Evolutionary conservation across 768 basidiomycete species (phyloP), one percentile per base, ranked within the genome.

Genomic region (Royoungia palumana): DNA sequence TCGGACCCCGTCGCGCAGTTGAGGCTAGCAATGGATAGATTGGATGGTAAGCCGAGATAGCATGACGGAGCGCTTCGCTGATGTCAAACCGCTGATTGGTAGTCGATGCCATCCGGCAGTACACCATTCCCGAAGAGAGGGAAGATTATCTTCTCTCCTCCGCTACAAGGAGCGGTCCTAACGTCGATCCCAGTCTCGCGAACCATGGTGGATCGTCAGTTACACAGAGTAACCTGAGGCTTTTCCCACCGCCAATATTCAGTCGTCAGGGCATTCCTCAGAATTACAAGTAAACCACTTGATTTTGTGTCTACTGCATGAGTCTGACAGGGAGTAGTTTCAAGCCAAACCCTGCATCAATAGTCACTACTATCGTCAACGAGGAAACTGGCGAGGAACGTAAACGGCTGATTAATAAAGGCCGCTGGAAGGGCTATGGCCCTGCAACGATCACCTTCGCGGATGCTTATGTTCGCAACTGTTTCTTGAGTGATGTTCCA

Each of bases 171-270:
- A 28, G 53, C n/a, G 66, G 68, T 20, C 67, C 71, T 56, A 77
- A 78, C 51, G 73, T 84, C 44, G 84, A 85, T 60, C 82, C 81
- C 2, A 62, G 63, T 21, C 73, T 75, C 43, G 28, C 58, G 37
- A 50, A 51, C 32, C 28, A 58, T 34, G 56, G 35, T 12, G 54
- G 46, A 22, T 32, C 28, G 41, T 28, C 58, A 40, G 47, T 56
- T 25, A 53, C 70, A 57, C 70, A 68, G 47, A 86, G 80, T 61
- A 83, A 81, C 58, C 71, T 94, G 9, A 78, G 88, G 24, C 72
- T 92, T 11, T 83, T 94, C 55, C 93, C 95, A 24, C 89, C 94
- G 1, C 94, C 95, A 8, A 68, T 94, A 40, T 97, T 97, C 70
- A 88, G 86, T 57, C 78, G 92, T 28, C 87, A 91, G 55, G 76